A percentile compares a stretch with the other conserved stretches of the same genome.
These are phyloP conservation scores for Claviceps africana DNA, from an alignment of 2,329 filamentous ascomycete genomes.

Conservation along the genomic window DNA sequence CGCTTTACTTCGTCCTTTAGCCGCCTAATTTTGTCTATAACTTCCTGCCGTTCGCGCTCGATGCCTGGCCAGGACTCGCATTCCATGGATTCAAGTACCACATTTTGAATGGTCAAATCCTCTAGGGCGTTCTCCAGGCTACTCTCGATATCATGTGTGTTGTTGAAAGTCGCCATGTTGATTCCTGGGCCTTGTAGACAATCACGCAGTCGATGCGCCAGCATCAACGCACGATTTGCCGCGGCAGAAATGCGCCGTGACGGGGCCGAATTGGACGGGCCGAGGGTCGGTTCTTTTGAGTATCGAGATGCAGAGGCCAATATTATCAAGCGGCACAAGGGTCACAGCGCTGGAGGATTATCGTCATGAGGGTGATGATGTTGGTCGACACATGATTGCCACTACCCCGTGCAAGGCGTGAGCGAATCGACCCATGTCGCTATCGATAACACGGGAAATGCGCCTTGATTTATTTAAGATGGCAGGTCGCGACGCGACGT, in stretches of 20 bases:
- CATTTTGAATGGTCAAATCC: constrained; percentile 28
- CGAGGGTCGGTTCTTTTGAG: no score
- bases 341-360: neutral
- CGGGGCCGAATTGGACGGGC: neutral
- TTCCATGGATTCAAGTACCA: constrained; percentile 28
- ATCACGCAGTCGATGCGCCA: constrained; percentile 5
- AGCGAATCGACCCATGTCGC: neutral
- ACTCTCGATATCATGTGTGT: neutral
- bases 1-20: constrained; percentile 19
- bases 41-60: constrained; percentile 11
- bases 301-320: neutral
- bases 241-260: neutral
- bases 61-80: constrained; percentile 14
- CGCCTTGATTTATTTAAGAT: no score
- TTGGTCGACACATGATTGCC: neutral
- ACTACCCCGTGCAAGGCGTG: neutral
- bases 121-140: constrained; percentile 20
- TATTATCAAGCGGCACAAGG: neutral
- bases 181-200: neutral
- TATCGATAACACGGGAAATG: neutral
- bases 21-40: constrained; percentile 8
- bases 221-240: constrained; percentile 2
- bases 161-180: neutral
- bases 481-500: neutral
- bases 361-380: neutral